Evolutionary conservation across 257 asterid species (phyloP).

Genomic region (Nicotiana undulata): DNA sequence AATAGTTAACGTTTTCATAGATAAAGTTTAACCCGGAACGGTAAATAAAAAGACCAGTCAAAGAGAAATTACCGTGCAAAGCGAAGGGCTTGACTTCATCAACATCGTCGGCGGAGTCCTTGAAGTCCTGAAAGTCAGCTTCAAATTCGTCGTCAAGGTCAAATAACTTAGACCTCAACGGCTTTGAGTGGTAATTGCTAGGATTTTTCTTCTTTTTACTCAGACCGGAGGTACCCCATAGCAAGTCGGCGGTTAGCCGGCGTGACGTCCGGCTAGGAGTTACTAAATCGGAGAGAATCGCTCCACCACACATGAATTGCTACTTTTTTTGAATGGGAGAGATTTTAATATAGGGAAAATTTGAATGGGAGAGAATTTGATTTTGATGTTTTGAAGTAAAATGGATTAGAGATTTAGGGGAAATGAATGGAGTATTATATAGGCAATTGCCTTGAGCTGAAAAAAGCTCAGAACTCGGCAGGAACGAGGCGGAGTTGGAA

Average conservation of each 20-base stretch:
- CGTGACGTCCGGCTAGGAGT: slow-evolving; percentile 59
- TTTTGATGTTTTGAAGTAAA: neutral
- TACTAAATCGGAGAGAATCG: slow-evolving; percentile 55
- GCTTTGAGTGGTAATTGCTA: slow-evolving; percentile 37
- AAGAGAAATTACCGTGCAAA: slow-evolving; percentile 3
- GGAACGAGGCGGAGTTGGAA: neutral
- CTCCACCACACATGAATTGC: slow-evolving; percentile 78
- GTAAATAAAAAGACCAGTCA: neutral
- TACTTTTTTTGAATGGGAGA: no score
- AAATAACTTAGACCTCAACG: slow-evolving; percentile 43
- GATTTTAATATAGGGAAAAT: no score
- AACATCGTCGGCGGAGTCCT: slow-evolving; percentile 41
- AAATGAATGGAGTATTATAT: neutral
- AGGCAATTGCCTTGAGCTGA: neutral
- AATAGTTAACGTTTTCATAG: neutral
- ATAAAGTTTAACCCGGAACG: no score
- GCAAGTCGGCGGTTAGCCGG: slow-evolving; percentile 66
- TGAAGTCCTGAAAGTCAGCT: slow-evolving; percentile 79
- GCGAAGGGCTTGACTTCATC: slow-evolving; percentile 36
- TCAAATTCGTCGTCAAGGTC: slow-evolving; percentile 68
- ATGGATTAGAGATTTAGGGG: neutral
- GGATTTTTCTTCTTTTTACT: slow-evolving; percentile 29
- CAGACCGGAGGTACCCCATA: slow-evolving; percentile 66
- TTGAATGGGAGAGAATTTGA: neutral
- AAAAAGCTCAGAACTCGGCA: neutral